Conservation (phyloP, 768 basidiomycete genomes). For the Hypholoma fasciculare region DNA sequence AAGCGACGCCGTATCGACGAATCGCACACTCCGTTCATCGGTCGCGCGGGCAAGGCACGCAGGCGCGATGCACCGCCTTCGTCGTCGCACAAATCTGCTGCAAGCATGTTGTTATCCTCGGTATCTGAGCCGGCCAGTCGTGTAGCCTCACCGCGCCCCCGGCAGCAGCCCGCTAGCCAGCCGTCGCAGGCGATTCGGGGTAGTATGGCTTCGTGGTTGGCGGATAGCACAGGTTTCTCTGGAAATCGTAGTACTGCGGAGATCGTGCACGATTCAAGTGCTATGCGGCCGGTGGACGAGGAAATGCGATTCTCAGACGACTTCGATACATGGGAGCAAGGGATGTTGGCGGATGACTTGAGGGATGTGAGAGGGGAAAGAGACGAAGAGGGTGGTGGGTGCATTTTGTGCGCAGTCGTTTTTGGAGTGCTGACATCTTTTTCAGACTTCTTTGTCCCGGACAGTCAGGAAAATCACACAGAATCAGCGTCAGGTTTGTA, state of each 20-base stretch:
- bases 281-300: neutral
- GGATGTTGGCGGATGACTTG: constrained; percentile 21
- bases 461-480: constrained; percentile 4
- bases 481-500: neutral
- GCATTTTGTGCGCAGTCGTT: neutral
- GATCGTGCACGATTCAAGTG: no score
- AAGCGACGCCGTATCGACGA: constrained; percentile 9
- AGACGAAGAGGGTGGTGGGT: constrained; percentile 10
- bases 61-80: neutral
- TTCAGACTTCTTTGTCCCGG: constrained; percentile 9
- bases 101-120: neutral
- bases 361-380: constrained; percentile 12
- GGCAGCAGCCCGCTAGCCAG: constrained; percentile 8
- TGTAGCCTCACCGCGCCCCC: constrained; percentile 3
- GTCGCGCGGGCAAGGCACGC: constrained; percentile 5
- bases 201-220: constrained; percentile 1
- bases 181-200: neutral
- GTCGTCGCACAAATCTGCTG: neutral
- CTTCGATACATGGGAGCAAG: constrained; percentile 29
- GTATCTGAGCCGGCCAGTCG: constrained; percentile 18
- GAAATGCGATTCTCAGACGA: constrained; percentile 11
- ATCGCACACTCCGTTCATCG: neutral
- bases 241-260: no score
- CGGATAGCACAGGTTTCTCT: no score
- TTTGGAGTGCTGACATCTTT: neutral